A percentile compares a stretch with the other conserved stretches of the same genome.
Evolutionary conservation across 495 filamentous ascomycete species (phyloP).

Genomic region (Talaromyces trachyspermus): DNA sequence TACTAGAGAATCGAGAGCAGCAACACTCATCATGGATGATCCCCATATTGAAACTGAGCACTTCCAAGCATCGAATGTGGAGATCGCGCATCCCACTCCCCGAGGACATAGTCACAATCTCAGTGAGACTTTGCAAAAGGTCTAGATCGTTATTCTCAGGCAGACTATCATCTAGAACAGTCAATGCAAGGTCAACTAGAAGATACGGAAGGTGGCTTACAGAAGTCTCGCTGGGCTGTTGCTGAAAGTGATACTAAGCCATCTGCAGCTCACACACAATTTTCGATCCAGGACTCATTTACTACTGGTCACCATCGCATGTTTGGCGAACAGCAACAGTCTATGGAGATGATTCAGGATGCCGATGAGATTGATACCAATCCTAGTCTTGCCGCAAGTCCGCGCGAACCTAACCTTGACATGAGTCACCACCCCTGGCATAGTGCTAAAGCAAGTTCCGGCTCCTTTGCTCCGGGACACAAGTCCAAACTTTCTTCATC

Average conservation of each 20-base stretch:
- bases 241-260: constrained; percentile 17
- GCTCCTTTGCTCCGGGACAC: constrained; percentile 39
- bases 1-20: constrained; percentile 7
- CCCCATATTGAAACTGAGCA: constrained; percentile 23
- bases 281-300: constrained; percentile 30
- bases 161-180: constrained; percentile 71
- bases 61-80: constrained; percentile 40
- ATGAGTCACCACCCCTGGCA: constrained; percentile 34
- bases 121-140: constrained; percentile 74
- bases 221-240: constrained; percentile 34
- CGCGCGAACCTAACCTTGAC: constrained; percentile 30
- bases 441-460: constrained; percentile 28
- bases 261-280: constrained; percentile 2
- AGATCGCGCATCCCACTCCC: constrained; percentile 59
- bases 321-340: constrained; percentile 17
- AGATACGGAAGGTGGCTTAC: constrained; percentile 27
- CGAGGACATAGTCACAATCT: constrained; percentile 58
- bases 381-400: constrained; percentile 63
- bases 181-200: constrained; percentile 65
- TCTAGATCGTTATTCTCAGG: constrained; percentile 60
- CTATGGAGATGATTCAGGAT: constrained; percentile 40
- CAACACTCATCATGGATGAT: constrained; percentile 17
- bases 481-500: constrained; percentile 61
- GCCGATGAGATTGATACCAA: constrained; percentile 70
- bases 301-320: constrained; percentile 23